Conservation (phyloP, 306 rosid genomes). For the Luffa acutangula region DNA sequence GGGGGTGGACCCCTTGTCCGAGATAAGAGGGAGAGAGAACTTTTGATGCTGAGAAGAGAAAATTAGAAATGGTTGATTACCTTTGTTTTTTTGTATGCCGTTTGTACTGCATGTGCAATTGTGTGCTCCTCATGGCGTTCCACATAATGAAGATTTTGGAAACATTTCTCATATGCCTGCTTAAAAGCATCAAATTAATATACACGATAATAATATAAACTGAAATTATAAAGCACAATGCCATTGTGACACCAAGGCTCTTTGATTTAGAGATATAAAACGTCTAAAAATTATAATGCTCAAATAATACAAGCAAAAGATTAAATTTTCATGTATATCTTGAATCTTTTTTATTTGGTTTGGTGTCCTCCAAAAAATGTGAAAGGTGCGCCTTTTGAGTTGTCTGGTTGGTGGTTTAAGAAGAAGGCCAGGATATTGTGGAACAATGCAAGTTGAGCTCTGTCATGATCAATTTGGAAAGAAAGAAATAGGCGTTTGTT, state of each 20-base stretch:
- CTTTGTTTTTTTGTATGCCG: constrained; percentile 66
- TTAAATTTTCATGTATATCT: background rate
- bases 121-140: constrained; percentile 90
- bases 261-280: background rate
- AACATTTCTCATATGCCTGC: constrained; percentile 93
- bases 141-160: constrained; percentile 77
- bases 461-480: too few relatives aligned
- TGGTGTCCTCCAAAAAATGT: too few relatives aligned
- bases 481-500: too few relatives aligned
- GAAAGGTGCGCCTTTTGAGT: too few relatives aligned
- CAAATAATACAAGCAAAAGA: background rate
- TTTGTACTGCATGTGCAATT: constrained; percentile 92
- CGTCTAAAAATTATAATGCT: background rate
- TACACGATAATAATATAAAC: background rate
- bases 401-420: too few relatives aligned
- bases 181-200: background rate
- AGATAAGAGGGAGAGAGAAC: background rate
- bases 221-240: background rate
- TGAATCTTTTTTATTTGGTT: too few relatives aligned
- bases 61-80: constrained; percentile 19
- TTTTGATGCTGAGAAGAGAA: background rate
- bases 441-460: too few relatives aligned
- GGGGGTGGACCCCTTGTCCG: background rate
- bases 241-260: background rate
- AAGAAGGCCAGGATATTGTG: too few relatives aligned